Percentiles rank a stretch among this genome's conserved stretches.
Conservation (phyloP, 352 stramenopile genomes). For the Phytopythium kandeliae region DNA sequence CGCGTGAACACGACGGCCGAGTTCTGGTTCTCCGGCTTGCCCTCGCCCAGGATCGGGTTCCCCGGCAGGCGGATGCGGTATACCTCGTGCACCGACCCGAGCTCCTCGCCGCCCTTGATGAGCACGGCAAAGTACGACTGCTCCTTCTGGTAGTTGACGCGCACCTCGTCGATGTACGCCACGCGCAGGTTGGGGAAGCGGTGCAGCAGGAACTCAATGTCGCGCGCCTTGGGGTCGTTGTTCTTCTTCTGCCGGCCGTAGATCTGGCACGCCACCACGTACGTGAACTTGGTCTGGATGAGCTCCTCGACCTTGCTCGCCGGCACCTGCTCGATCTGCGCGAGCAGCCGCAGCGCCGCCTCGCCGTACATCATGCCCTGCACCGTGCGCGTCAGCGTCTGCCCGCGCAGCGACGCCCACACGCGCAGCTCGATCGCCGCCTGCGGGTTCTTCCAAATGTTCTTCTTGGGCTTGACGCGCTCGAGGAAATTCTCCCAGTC, state of each 20-base stretch:
- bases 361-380: constrained; percentile 99
- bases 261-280: constrained; percentile 98
- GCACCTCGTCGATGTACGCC: constrained; percentile 98
- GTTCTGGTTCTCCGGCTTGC: constrained; percentile 99
- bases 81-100: constrained; percentile 84
- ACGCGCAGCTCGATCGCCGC: constrained; percentile 89
- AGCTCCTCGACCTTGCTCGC: constrained; percentile 93
- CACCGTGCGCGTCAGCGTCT: constrained; percentile 96
- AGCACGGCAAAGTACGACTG: constrained; percentile 97
- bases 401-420: constrained; percentile 97
- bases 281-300: constrained; percentile 98
- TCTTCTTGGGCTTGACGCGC: constrained; percentile 92
- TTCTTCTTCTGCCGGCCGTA: constrained; percentile 98
- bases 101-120: constrained; percentile 89
- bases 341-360: constrained; percentile 95
- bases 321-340: constrained; percentile 91
- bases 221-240: constrained; percentile 97
- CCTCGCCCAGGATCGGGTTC: constrained; percentile 98
- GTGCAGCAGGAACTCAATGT: constrained; percentile 98
- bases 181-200: constrained; percentile 96
- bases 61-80: constrained; percentile 97
- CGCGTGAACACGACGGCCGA: constrained; percentile 98
- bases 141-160: constrained; percentile 93
- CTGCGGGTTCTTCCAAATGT: constrained; percentile 86
- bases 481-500: constrained; percentile 99